Conservation (phyloP, 257 asterid species). For the Thymus quinquecostatus region DNA sequence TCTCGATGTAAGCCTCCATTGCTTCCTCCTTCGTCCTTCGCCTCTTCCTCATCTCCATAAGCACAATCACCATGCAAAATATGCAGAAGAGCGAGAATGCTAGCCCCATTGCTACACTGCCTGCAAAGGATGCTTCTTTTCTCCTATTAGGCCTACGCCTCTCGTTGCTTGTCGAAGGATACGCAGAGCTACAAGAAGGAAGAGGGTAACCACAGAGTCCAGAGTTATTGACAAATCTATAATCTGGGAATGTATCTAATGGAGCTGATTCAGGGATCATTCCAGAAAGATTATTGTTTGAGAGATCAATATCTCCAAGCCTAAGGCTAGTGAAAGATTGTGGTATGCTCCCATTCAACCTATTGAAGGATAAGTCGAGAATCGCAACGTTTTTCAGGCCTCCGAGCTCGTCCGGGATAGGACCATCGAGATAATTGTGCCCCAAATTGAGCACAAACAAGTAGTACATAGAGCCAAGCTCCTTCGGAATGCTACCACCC, state of each 20-base stretch:
- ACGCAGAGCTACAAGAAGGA: slow-evolving; percentile 44
- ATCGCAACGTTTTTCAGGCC: slow-evolving; percentile 70
- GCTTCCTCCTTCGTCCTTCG: slow-evolving; percentile 68
- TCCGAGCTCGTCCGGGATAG: slow-evolving; percentile 74
- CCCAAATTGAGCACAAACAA: slow-evolving; percentile 72
- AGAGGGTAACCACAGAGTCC: slow-evolving; percentile 95
- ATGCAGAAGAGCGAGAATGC: slow-evolving; percentile 77
- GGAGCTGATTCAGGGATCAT: slow-evolving; percentile 78
- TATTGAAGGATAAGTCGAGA: slow-evolving; percentile 76
- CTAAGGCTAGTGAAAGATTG: slow-evolving; percentile 60
- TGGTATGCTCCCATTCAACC: slow-evolving; percentile 71
- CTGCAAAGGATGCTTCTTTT: slow-evolving; percentile 68
- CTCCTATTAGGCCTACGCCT: slow-evolving; percentile 55
- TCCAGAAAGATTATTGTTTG: slow-evolving; percentile 82
- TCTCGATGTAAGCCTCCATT: slow-evolving; percentile 75
- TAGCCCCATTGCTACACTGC: slow-evolving; percentile 79
- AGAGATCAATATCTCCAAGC: slow-evolving; percentile 73
- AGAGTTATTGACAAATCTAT: slow-evolving; percentile 63
- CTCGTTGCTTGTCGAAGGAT: slow-evolving; percentile 31
- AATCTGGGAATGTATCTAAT: slow-evolving; percentile 72
- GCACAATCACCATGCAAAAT: slow-evolving; percentile 61
- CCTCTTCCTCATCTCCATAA: slow-evolving; percentile 68
- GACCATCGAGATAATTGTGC: slow-evolving; percentile 73
- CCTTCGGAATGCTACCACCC: slow-evolving; percentile 79
- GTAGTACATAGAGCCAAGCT: slow-evolving; percentile 76